These are phyloP conservation scores for Mrakia gelida DNA, from an alignment of 768 basidiomycete species.

Conservation along the genomic window DNA sequence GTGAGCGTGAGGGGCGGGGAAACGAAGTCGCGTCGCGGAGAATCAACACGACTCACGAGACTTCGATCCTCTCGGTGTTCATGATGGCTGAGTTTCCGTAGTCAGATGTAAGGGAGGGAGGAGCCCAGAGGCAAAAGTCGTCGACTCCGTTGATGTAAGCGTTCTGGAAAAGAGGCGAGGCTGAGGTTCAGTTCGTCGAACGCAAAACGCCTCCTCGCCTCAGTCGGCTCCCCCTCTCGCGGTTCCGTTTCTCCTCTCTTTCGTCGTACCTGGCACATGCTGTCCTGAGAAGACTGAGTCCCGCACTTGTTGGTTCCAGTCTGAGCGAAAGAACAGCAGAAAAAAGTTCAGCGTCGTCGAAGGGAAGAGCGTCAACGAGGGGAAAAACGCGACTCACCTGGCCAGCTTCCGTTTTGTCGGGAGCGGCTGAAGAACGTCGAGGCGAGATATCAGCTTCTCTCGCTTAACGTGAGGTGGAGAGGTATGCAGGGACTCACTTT, in stretches of 20 bases:
- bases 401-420: background rate
- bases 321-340: background rate
- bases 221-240: no score
- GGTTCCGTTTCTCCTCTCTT: no score
- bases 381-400: background rate
- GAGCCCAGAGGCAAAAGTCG: constrained; percentile 33
- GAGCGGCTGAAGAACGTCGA: constrained; percentile 1
- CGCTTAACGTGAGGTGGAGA: no score
- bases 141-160: constrained; percentile 34
- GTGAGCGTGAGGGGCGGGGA: background rate
- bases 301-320: constrained; percentile 30
- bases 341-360: no score
- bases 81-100: constrained; percentile 52
- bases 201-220: no score
- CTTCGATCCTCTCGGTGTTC: constrained; percentile 61
- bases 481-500: background rate
- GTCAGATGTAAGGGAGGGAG: constrained; percentile 29
- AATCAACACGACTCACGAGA: constrained; percentile 47
- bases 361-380: background rate
- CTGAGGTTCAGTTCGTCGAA: background rate
- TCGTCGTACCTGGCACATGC: constrained; percentile 19
- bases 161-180: background rate
- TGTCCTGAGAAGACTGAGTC: constrained; percentile 2
- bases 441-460: background rate
- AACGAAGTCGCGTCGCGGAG: no score